Evolutionary conservation across 2,329 filamentous ascomycete species (phyloP).

Genomic region (Tricladium varicosporioides): DNA sequence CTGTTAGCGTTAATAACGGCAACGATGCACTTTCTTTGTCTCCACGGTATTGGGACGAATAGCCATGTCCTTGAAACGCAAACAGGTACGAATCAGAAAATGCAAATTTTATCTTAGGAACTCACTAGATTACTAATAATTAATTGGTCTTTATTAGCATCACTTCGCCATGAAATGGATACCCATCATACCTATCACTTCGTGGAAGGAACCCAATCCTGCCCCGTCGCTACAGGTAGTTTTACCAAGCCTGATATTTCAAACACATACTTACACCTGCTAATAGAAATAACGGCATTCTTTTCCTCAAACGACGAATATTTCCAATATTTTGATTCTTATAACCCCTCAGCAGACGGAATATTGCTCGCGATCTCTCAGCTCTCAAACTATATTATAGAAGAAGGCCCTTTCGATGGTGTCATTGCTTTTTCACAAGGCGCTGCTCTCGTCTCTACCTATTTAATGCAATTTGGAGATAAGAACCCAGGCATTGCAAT

Average conservation of each 20-base stretch:
- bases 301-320: background rate
- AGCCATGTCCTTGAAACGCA: constrained; percentile 6
- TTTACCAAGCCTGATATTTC: background rate
- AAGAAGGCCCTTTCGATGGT: constrained; percentile 18
- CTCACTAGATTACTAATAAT: background rate
- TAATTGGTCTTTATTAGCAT: constrained; percentile 8
- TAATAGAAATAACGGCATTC: too few species aligned
- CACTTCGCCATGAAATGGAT: constrained; percentile 13
- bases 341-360: background rate
- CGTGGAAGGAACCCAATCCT: constrained; percentile 12
- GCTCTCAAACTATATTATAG: constrained; percentile 4
- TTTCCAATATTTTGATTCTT: constrained; percentile 10
- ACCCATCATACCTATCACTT: constrained; percentile 17
- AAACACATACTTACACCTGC: too few species aligned
- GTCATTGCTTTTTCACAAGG: constrained; percentile 18
- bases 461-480: background rate
- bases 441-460: constrained; percentile 40
- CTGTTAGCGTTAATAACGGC: too few species aligned
- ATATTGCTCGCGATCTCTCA: background rate
- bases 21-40: constrained; percentile 8
- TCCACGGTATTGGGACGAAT: constrained; percentile 10
- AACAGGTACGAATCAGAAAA: constrained; percentile 2
- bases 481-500: background rate
- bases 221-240: constrained; percentile 4
- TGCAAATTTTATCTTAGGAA: too few species aligned